Percentiles rank a stretch among this genome's conserved stretches.
These are phyloP conservation scores for Psilocybe tampanensis DNA, from an alignment of 768 basidiomycete genomes.

Conservation along the genomic window DNA sequence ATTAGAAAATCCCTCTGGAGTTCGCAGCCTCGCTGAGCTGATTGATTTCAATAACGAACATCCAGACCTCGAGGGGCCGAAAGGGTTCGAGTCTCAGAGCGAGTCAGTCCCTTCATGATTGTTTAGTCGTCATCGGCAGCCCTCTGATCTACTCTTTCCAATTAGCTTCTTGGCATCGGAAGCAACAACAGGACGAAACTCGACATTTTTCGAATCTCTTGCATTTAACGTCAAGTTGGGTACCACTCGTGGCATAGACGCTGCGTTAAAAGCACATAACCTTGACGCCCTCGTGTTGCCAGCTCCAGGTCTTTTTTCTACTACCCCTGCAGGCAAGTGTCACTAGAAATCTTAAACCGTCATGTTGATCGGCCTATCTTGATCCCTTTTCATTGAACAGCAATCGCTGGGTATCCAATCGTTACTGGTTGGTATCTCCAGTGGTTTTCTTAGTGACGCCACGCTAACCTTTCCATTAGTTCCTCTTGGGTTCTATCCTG, in stretches of 20 bases:
- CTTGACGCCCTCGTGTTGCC: conserved; percentile 59
- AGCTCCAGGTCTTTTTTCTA: conserved; percentile 38
- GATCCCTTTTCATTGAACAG: conserved; percentile 26
- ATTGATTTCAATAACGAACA: conserved; percentile 60
- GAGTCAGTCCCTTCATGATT: too few species aligned
- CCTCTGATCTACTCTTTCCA: too few species aligned
- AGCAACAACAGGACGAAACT: conserved; percentile 43
- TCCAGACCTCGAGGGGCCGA: conserved; percentile 48
- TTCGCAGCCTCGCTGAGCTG: conserved; percentile 56
- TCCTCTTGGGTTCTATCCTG: conserved; percentile 62
- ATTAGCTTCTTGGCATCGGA: conserved; percentile 41
- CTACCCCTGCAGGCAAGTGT: conserved; percentile 40
- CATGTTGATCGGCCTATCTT: too few species aligned
- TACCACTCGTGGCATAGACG: conserved; percentile 55
- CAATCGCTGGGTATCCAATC: conserved; percentile 68
- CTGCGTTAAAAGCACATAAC: conserved; percentile 42
- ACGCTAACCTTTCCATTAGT: conserved; percentile 31
- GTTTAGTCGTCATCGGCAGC: too few species aligned
- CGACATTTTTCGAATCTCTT: conserved; percentile 46
- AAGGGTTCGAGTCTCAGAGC: conserved; percentile 40
- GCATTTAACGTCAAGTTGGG: conserved; percentile 49
- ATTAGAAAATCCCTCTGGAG: conserved; percentile 55
- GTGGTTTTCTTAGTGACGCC: not conserved
- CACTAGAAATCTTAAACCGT: too few species aligned
- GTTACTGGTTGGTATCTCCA: conserved; percentile 54